Evolutionary conservation across 345 rosid genomes (phyloP).

Genomic region (Eucalyptus melliodora): DNA sequence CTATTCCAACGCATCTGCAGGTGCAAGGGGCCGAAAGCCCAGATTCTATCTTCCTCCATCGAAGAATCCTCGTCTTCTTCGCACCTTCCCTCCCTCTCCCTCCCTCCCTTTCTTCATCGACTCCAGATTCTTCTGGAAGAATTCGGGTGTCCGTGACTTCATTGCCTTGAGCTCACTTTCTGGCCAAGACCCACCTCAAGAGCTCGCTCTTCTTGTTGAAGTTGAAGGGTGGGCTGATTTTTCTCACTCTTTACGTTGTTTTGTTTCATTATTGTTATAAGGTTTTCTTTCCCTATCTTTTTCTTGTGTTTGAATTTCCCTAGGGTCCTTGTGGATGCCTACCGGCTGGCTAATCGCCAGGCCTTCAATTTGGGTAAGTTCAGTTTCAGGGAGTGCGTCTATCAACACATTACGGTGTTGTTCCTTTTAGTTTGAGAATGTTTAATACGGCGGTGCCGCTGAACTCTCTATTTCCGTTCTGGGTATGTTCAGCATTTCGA

Average conservation of each 20-base stretch:
- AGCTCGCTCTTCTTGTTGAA: conserved; percentile 72
- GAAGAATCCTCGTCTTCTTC: neutral
- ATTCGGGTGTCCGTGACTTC: conserved; percentile 4
- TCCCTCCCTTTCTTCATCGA: conserved; percentile 3
- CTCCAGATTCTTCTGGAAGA: conserved; percentile 11
- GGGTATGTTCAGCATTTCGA: conserved; percentile 48
- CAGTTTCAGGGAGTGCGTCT: neutral
- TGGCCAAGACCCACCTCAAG: conserved; percentile 25
- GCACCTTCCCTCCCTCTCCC: conserved; percentile 5
- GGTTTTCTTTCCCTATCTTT: neutral
- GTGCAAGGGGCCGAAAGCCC: neutral
- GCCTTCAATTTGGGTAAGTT: conserved; percentile 72
- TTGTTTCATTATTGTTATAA: neutral
- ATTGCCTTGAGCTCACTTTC: conserved; percentile 27
- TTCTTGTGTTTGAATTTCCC: neutral
- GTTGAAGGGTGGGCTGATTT: conserved; percentile 62
- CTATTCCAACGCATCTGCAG: neutral
- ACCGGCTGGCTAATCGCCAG: conserved; percentile 67
- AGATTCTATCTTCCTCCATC: neutral
- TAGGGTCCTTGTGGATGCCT: conserved; percentile 85
- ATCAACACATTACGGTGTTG: neutral
- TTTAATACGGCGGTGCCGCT: neutral
- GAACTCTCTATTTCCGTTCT: neutral
- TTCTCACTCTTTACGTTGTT: neutral
- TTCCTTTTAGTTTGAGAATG: neutral